Conservation (phyloP, 2,329 filamentous ascomycete species). For the Aureobasidium sp. region DNA sequence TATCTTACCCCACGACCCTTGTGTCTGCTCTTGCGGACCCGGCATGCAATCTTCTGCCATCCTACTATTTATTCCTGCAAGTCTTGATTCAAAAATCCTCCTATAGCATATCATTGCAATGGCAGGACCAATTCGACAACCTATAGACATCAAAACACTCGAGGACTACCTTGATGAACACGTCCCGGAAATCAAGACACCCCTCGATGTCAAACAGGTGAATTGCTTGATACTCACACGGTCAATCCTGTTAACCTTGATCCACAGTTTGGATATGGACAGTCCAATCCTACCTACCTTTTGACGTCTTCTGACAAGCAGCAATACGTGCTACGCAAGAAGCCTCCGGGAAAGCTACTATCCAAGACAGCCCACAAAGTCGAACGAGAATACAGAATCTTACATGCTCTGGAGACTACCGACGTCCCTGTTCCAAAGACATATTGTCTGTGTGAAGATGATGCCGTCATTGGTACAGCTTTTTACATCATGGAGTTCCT, state of each 20-base stretch:
- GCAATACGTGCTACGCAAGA: conserved; percentile 90
- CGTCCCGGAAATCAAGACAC: conserved; percentile 77
- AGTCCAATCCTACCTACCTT: conserved; percentile 96
- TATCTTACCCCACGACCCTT: conserved; percentile 2
- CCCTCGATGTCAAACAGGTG: conserved; percentile 85
- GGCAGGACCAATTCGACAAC: conserved; percentile 85
- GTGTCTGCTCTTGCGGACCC: background rate
- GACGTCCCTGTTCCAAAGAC: conserved; percentile 81
- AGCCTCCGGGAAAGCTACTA: conserved; percentile 88
- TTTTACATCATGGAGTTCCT: conserved; percentile 98
- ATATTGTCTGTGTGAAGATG: conserved; percentile 80
- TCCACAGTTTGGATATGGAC: conserved; percentile 83
- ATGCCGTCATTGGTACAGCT: conserved; percentile 70
- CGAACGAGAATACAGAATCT: conserved; percentile 88
- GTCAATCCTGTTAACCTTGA: background rate
- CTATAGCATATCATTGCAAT: conserved; percentile 37
- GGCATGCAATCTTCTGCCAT: no score
- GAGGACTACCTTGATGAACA: conserved; percentile 69
- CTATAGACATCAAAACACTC: conserved; percentile 74
- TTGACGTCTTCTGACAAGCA: conserved; percentile 63
- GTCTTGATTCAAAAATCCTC: background rate
- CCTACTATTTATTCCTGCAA: background rate
- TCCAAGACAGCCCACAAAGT: conserved; percentile 94
- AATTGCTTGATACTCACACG: background rate
- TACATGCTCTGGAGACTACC: conserved; percentile 71